Evolutionary conservation across 2,329 filamentous ascomycete genomes (phyloP), one percentile per base, ranked within the genome.

Genomic region (Diaporthe capsici): DNA sequence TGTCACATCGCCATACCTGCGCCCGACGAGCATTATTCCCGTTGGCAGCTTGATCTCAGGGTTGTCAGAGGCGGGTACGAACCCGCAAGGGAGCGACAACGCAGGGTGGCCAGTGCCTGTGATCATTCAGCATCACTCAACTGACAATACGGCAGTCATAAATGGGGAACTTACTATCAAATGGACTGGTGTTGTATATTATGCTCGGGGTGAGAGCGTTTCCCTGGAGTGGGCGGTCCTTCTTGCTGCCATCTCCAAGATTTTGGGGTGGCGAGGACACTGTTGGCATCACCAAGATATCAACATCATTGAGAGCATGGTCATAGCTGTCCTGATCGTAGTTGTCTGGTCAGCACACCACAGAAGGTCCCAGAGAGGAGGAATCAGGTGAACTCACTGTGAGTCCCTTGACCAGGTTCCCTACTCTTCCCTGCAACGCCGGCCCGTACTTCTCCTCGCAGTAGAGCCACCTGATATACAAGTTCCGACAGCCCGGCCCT

Each of bases 201-300:
- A 76, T 61, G 22, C 51, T 28, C 22, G 42, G 61, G 22, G 22
- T 58, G 7, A 61, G 31, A 34, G 55, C 49, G 22, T 63, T 51
- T 12, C 31, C 44, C 34, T 74, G 55, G 25, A 71, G 17, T 57
- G 72, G 72, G 22, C 47, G n/a, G 2, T 34, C 17, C n/a, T 58
- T 58, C 4, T 13, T 44, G 60, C 51, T 53, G 17, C 71, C 72
- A 22, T 75, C 60, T 22, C 72, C 72, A 53, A 74, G 60, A 28
- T 71, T 67, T 22, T 31, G 55, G 34, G 72, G 75, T 28, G 84
- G 85, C 77, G 84, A 85, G 0, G 86, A 86, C 9, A 88, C 83
- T 0, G 83, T 85, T 1, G 87, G 86, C n/a, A 87, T 87, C 49
- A 90, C 78, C 4, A 90, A 81, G 2, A 90, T 82, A 77, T 90